Conservation (phyloP, 208 protist genomes). For the Trypanosoma congolense region DNA sequence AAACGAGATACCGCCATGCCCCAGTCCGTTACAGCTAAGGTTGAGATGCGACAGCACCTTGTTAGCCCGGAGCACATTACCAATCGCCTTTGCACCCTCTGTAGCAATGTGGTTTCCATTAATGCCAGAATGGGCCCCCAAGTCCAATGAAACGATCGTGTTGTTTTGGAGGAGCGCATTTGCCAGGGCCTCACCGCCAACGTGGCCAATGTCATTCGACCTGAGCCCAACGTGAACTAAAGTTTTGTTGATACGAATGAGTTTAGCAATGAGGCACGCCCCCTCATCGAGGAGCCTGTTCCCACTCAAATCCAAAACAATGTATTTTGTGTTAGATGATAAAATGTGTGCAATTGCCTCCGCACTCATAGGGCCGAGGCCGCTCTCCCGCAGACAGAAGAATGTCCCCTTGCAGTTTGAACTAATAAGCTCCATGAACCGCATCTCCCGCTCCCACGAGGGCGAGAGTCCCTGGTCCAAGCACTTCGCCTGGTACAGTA, state of each 20-base stretch:
- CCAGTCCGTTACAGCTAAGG: slow-evolving; percentile 88
- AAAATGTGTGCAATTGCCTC: slow-evolving; percentile 78
- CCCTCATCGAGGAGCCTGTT: slow-evolving; percentile 89
- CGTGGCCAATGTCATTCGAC: slow-evolving; percentile 88
- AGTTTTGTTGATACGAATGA: slow-evolving; percentile 69
- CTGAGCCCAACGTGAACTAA: slow-evolving; percentile 84
- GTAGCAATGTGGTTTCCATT: slow-evolving; percentile 90
- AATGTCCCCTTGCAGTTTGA: slow-evolving; percentile 82
- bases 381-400: slow-evolving; percentile 86
- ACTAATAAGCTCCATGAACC: slow-evolving; percentile 91
- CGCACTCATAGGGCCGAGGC: slow-evolving; percentile 64
- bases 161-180: slow-evolving; percentile 80
- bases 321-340: slow-evolving; percentile 76
- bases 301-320: slow-evolving; percentile 85
- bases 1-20: slow-evolving; percentile 51
- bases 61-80: slow-evolving; percentile 69
- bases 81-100: slow-evolving; percentile 74
- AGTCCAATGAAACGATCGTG: slow-evolving; percentile 88
- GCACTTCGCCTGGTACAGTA: slow-evolving; percentile 86
- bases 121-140: slow-evolving; percentile 78
- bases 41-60: slow-evolving; percentile 80
- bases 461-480: slow-evolving; percentile 75
- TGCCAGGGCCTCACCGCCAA: slow-evolving; percentile 71
- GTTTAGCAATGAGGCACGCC: slow-evolving; percentile 64
- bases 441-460: slow-evolving; percentile 83